These are phyloP conservation scores for Kalanchoe fedtschenkoi DNA, from an alignment of 164 flowering plant genomes.

Conservation along the genomic window DNA sequence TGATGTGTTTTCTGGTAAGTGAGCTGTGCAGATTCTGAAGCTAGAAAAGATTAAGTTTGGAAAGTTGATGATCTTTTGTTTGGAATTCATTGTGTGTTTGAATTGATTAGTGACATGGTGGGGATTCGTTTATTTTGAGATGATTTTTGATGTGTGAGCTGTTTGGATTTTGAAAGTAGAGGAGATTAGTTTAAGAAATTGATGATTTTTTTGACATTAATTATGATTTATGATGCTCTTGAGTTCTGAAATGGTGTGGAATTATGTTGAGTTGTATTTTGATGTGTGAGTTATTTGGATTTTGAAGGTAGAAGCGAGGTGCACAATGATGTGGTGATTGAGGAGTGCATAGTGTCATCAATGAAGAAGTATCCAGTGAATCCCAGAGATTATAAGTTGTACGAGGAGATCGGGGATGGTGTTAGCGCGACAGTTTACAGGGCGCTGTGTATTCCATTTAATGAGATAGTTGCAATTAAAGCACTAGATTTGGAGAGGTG, in stretches of 20 bases:
- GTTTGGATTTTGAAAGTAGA: neutral
- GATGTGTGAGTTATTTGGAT: neutral
- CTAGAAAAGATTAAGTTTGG: neutral
- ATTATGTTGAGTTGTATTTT: neutral
- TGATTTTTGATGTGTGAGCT: neutral
- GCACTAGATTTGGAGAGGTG: constrained; percentile 88
- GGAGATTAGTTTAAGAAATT: no score
- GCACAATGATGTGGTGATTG: neutral
- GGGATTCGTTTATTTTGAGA: neutral
- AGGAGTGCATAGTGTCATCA: neutral
- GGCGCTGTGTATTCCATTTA: constrained; percentile 79
- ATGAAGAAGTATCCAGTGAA: constrained; percentile 58
- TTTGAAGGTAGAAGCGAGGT: neutral
- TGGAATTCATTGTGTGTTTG: neutral
- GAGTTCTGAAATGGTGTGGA: neutral
- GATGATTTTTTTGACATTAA: no score
- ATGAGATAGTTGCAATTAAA: constrained; percentile 85
- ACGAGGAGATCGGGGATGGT: constrained; percentile 92
- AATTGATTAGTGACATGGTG: neutral
- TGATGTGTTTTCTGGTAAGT: no score
- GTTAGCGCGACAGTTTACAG: constrained; percentile 85
- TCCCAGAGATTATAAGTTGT: constrained; percentile 62
- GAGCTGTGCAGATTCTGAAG: no score
- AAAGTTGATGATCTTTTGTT: no score
- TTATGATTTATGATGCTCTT: no score